phyloP scores from a whole-genome alignment of 2,329 filamentous ascomycete genomes.

The Botrytis medusae region DNA sequence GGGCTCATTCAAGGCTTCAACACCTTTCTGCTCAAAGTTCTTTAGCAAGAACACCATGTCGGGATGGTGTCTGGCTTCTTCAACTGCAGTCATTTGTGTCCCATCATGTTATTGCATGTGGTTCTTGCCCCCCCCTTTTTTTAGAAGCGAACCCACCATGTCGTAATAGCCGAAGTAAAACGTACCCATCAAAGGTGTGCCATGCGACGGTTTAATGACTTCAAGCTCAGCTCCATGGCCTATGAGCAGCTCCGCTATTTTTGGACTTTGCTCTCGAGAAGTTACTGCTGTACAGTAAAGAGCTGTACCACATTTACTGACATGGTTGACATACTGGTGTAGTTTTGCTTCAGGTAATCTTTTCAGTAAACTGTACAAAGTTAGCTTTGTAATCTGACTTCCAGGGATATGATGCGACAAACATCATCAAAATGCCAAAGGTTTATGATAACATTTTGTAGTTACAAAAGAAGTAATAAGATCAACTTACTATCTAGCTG shows the following conservation, averaged over 20 bases:
- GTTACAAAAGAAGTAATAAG: neutral
- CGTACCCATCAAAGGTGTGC: slow-evolving; percentile 2
- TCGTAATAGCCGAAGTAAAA: neutral
- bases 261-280: neutral
- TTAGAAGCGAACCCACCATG: neutral
- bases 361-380: neutral
- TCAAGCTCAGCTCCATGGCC: slow-evolving; percentile 1
- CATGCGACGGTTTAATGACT: neutral
- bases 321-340: neutral
- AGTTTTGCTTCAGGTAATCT: neutral
- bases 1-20: neutral
- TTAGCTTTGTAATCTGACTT: neutral
- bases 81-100: neutral
- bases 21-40: neutral
- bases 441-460: neutral
- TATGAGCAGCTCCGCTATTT: neutral
- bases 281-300: neutral
- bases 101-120: neutral
- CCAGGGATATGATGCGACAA: neutral
- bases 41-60: neutral
- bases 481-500: neutral
- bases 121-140: neutral
- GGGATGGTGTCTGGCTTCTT: neutral
- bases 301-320: neutral
- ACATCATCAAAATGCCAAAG: rapidly evolving